Base-by-base conservation (phyloP, 345 rosid species). In the Salix exigua region DNA sequence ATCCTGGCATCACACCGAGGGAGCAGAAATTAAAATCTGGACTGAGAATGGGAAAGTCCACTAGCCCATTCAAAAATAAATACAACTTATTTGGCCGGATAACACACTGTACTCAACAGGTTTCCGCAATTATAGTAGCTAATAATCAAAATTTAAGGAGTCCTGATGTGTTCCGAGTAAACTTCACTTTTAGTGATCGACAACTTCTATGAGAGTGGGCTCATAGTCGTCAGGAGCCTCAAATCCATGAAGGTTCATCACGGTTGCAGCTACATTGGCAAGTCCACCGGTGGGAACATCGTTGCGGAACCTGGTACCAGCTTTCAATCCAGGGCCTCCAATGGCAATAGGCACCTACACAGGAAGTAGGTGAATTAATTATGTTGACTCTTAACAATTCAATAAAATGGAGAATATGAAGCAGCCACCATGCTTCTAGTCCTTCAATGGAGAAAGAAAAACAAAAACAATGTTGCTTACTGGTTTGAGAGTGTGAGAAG, bases 221-320 rank as follows among this genome's bases (percentile, higher is more conserved):
- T 96, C 97, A 28, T 93, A 96, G 73, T 96, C 97, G 31, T 73
- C 37, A 2, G 99, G 98, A 76, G 98, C 96, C 81, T 83, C 89
- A 40, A 85, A 90, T 55, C 98, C 97, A 73, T 96, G 99, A 61
- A 96, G 95, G 85, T 93, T 96, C 80, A 93, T 91, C 78, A 96
- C 90, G 0, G 98, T 93, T n/a, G 99, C 99, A 69, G 97, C 98
- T 28, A 96, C 97, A 76, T 96, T 96, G 2, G 97, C 99, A 18
- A 96, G 97, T 70, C 98, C 97, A 0, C 88, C 92, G 12, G 30
- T 69, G 0, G 88, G 88, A 35, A 96, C 67, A 80, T 92, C 94
- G 42, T 79, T 77, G 74, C 98, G 94, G 89, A 90, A 89, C 78
- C 88, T 88, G 9, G 87, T 93, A 70, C 92, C 88, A 26, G 86